These are phyloP conservation scores for Ascochyta viciae-villosae DNA, from an alignment of 2,329 filamentous ascomycete genomes.

Conservation along the genomic window DNA sequence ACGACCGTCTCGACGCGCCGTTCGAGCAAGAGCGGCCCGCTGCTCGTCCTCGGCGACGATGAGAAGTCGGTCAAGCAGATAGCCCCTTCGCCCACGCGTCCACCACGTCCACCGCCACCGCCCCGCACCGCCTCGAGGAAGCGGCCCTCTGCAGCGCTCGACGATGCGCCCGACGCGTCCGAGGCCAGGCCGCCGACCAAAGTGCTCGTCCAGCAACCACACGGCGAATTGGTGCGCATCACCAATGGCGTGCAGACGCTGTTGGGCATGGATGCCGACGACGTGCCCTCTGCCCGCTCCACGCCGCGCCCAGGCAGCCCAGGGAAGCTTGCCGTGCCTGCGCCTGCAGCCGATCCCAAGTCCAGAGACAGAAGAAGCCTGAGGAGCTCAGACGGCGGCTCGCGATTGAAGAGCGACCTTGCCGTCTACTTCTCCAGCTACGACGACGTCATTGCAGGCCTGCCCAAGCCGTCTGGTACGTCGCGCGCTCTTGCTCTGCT, in stretches of 20 bases:
- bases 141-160: constrained; percentile 38
- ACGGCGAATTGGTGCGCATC: constrained; percentile 51
- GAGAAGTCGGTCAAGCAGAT: constrained; percentile 27
- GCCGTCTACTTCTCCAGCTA: constrained; percentile 92
- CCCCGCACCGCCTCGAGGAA: constrained; percentile 39
- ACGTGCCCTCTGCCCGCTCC: constrained; percentile 39
- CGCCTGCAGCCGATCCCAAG: constrained; percentile 20
- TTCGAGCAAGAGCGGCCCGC: constrained; percentile 32
- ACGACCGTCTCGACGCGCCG: constrained; percentile 38
- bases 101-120: constrained; percentile 24
- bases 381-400: constrained; percentile 82
- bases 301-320: constrained; percentile 41
- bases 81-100: constrained; percentile 17
- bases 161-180: constrained; percentile 29
- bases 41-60: constrained; percentile 31
- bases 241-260: constrained; percentile 52
- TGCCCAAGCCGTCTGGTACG: constrained; percentile 77
- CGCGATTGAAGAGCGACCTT: constrained; percentile 88
- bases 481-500: constrained; percentile 22
- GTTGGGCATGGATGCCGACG: constrained; percentile 45
- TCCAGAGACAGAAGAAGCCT: constrained; percentile 74
- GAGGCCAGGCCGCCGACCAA: constrained; percentile 50
- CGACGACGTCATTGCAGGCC: constrained; percentile 90
- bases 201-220: constrained; percentile 52
- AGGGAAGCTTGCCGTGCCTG: constrained; percentile 38